Evolutionary conservation across 73 alveolate species (phyloP).

Genomic region (Paramecium biaurelia): DNA sequence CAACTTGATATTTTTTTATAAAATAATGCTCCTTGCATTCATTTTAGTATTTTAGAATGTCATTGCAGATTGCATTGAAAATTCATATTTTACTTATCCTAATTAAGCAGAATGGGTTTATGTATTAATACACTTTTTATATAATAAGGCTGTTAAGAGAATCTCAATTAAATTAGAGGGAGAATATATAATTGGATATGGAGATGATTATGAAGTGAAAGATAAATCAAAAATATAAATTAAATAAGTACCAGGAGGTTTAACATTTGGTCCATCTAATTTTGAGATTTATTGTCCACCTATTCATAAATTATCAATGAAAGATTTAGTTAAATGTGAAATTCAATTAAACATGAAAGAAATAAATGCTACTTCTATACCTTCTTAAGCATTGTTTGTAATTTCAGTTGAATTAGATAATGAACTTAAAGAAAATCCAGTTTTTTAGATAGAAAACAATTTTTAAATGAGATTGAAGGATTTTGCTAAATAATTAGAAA

Average conservation of each 20-base stretch:
- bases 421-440: neutral
- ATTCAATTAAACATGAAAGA: slow-evolving; percentile 4
- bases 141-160: neutral
- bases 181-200: neutral
- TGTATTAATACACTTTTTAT: neutral
- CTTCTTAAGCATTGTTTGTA: neutral
- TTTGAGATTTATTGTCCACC: slow-evolving; percentile 23
- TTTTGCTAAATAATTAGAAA: slow-evolving; percentile 13
- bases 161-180: neutral
- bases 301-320: neutral
- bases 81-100: neutral
- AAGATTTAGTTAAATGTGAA: neutral
- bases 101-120: neutral
- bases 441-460: neutral
- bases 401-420: neutral
- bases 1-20: neutral
- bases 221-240: slow-evolving; percentile 20
- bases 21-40: neutral
- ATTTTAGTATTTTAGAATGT: neutral
- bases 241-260: slow-evolving; percentile 9
- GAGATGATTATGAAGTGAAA: neutral
- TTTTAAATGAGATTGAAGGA: neutral
- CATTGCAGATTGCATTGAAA: neutral
- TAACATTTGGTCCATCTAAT: neutral
- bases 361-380: neutral